Evolutionary conservation across 805 yeast genomes (phyloP), one percentile per base, ranked within the genome.

Genomic region (Wickerhamomyces hampshirensis): DNA sequence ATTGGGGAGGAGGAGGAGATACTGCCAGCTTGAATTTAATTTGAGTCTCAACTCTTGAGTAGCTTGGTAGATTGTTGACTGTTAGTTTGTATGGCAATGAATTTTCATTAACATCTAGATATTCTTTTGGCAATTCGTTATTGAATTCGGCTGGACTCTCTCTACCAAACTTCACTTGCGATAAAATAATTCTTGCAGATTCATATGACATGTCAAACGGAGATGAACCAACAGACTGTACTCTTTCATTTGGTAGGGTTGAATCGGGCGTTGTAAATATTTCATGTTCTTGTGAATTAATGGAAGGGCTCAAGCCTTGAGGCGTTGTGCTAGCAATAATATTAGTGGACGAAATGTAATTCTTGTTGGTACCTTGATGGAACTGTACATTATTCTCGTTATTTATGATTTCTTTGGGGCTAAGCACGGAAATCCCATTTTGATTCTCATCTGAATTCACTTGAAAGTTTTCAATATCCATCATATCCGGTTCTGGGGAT

Each of bases 21-120:
- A 91, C 64, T 7, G 71, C 57, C 15, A 91, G 61, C 30, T 71
- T 70, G 29, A 94, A 65, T 58, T 87, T 89, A 55, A 93, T 86
- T 62, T 93, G 98, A 12, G 97, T 91, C 61, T 91, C 98, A 6
- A 91, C 98, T 46, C 98, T 75, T 10, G 96, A 86, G 47, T 77
- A 79, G 5, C 74, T 63, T 2, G 97, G 97, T 30, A 91, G 66
- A 34, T 79, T 82, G 6, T 68, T 58, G 1, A 91, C 64, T 18
- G 62, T 56, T 35, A 84, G 46, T 37, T 68, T 63, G 55, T 73
- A 78, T 4, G 71, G 69, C 31, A 65, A 39, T 2, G 46, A 30
- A 6, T 44, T 34, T 10, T 48, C 50, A 31, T 56, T 57, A 17
- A 56, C 43, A 12, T 47, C 53, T 9, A 60, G 30, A 32, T 48